These are phyloP conservation scores for Flagelloscypha sp. DNA, from an alignment of 768 basidiomycete species.

Conservation along the genomic window DNA sequence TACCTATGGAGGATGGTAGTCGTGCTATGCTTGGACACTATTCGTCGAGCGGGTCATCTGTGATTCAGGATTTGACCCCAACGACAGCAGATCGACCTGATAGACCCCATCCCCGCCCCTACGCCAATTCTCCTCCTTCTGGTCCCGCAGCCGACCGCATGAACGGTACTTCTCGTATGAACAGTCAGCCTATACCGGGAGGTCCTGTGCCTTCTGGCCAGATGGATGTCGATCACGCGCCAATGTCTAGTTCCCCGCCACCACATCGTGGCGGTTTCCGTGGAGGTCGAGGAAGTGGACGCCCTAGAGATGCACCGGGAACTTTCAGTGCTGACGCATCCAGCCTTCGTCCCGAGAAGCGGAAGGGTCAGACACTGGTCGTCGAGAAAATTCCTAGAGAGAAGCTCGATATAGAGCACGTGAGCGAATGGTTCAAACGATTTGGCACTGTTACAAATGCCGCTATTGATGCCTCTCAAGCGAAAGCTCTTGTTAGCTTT, in stretches of 20 bases:
- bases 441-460: conserved; percentile 92
- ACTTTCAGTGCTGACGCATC: conserved; percentile 59
- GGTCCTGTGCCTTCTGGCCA: conserved; percentile 15
- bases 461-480: conserved; percentile 65
- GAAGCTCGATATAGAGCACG: conserved; percentile 64
- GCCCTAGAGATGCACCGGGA: conserved; percentile 40
- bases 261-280: conserved; percentile 19
- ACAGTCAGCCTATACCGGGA: conserved; percentile 11
- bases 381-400: conserved; percentile 92
- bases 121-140: too few relatives aligned
- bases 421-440: conserved; percentile 85
- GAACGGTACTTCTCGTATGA: conserved; percentile 4
- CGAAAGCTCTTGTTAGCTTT: conserved; percentile 86
- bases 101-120: too few relatives aligned
- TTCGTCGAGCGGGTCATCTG: conserved; percentile 67
- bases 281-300: conserved; percentile 34
- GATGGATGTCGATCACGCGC: conserved; percentile 24
- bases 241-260: conserved; percentile 15
- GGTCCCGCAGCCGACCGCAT: conserved; percentile 2
- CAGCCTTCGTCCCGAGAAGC: conserved; percentile 57
- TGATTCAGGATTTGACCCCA: conserved; percentile 79
- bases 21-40: conserved; percentile 28
- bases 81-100: too few relatives aligned
- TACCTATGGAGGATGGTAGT: conserved; percentile 44
- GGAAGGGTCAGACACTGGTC: conserved; percentile 75